Conservation (phyloP, 192 early-diverging fungal genomes). For the Coemansia furcata region DNA sequence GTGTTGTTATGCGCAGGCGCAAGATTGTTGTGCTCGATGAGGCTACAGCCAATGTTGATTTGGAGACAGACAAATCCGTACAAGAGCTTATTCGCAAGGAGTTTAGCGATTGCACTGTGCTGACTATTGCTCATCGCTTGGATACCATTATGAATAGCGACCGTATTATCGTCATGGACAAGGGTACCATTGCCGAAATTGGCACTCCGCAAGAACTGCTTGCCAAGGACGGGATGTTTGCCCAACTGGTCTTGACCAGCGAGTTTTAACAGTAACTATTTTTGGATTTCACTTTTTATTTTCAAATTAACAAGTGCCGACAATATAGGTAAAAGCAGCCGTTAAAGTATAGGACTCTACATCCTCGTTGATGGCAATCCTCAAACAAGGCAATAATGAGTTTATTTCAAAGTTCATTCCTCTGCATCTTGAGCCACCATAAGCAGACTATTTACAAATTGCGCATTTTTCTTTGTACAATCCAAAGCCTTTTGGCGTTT, state of each 20-base stretch:
- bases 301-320: too few relatives aligned
- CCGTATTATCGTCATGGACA: constrained; percentile 65
- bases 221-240: constrained; percentile 8
- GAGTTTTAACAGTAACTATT: not conserved
- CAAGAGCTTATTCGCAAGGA: constrained; percentile 40
- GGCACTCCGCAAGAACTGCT: constrained; percentile 8
- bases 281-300: not conserved
- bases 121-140: constrained; percentile 68
- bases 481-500: not conserved
- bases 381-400: too few relatives aligned
- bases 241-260: constrained; percentile 3
- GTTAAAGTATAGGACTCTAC: too few relatives aligned
- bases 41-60: constrained; percentile 61
- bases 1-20: constrained; percentile 54
- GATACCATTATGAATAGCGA: constrained; percentile 67
- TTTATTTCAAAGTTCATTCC: too few relatives aligned
- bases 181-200: constrained; percentile 6
- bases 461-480: not conserved
- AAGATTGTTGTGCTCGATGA: constrained; percentile 63
- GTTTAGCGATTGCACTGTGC: constrained; percentile 49
- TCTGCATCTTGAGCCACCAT: too few relatives aligned
- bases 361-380: too few relatives aligned
- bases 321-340: too few relatives aligned
- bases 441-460: too few relatives aligned
- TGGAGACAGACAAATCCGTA: not conserved